Evolutionary conservation across 306 rosid species (phyloP).

Genomic region (Glycine latifolia): DNA sequence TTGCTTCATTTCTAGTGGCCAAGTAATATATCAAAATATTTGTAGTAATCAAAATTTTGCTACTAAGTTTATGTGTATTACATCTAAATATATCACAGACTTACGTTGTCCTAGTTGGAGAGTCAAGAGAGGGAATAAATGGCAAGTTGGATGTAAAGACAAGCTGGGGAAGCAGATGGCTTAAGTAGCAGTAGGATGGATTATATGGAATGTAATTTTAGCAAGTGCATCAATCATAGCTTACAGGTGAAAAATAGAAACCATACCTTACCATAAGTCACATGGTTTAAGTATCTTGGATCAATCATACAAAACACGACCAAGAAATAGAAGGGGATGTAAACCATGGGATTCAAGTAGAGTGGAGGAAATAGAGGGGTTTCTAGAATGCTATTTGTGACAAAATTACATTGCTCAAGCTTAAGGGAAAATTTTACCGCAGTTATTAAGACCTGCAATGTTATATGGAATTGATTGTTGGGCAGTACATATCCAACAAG

Average conservation of each 20-base stretch:
- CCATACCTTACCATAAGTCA: neutral
- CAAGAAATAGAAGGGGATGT: neutral
- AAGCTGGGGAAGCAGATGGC: neutral
- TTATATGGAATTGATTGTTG: neutral
- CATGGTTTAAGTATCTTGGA: neutral
- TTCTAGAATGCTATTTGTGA: neutral
- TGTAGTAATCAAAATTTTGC: neutral
- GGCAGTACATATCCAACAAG: neutral
- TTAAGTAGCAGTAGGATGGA: neutral
- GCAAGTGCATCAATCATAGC: neutral
- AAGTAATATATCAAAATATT: neutral
- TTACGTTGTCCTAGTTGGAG: neutral
- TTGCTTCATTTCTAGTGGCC: slow-evolving; percentile 6
- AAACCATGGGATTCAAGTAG: neutral
- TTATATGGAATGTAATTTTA: neutral
- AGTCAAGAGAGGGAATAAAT: neutral
- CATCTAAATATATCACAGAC: neutral
- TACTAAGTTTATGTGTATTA: neutral
- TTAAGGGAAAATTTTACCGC: neutral
- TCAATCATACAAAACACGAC: neutral
- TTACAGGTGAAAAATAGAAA: neutral
- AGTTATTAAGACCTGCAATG: neutral
- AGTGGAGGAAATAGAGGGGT: neutral
- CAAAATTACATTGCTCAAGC: neutral
- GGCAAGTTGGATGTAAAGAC: no score